Evolutionary conservation across 352 stramenopile species (phyloP).

Genomic region (Phytopythium delawarense): DNA sequence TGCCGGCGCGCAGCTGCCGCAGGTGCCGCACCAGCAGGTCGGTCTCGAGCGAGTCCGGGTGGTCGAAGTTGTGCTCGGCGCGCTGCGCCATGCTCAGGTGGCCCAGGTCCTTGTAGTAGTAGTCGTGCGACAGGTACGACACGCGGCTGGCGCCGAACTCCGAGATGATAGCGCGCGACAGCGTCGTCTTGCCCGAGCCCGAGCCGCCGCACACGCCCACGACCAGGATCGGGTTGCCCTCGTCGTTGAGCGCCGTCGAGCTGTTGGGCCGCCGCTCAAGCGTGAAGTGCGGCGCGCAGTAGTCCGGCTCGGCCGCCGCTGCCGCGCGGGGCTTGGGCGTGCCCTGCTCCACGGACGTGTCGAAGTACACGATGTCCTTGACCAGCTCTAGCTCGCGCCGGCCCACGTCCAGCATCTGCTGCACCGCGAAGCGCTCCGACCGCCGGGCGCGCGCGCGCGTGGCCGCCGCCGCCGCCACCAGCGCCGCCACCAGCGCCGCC

Average conservation of each 20-base stretch:
- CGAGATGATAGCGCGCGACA: conserved; percentile 86
- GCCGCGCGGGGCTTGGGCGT: conserved; percentile 3
- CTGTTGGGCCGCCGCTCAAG: conserved; percentile 28
- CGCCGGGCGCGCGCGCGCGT: conserved; percentile 45
- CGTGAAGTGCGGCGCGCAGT: conserved; percentile 25
- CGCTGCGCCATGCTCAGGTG: conserved; percentile 88
- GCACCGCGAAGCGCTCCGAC: conserved; percentile 31
- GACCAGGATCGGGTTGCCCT: conserved; percentile 77
- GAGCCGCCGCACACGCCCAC: conserved; percentile 91
- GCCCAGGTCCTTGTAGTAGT: conserved; percentile 95
- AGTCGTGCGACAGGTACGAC: conserved; percentile 94
- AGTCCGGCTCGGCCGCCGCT: conserved; percentile 3
- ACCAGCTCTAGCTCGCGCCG: conserved; percentile 72
- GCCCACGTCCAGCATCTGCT: conserved; percentile 42
- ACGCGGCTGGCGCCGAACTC: conserved; percentile 89
- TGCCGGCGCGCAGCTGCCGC: conserved; percentile 76
- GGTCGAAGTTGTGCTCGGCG: conserved; percentile 95
- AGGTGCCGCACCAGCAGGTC: conserved; percentile 93
- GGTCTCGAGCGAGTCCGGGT: conserved; percentile 96
- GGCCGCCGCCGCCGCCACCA: conserved; percentile 40
- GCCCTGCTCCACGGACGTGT: conserved; percentile 50
- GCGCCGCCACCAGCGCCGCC: conserved; percentile 35
- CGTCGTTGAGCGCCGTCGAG: conserved; percentile 30
- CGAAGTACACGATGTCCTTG: conserved; percentile 84
- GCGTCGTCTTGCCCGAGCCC: conserved; percentile 90